Evolutionary conservation across 2,329 filamentous ascomycete genomes (phyloP).

Genomic region (Fusarium sacchari): DNA sequence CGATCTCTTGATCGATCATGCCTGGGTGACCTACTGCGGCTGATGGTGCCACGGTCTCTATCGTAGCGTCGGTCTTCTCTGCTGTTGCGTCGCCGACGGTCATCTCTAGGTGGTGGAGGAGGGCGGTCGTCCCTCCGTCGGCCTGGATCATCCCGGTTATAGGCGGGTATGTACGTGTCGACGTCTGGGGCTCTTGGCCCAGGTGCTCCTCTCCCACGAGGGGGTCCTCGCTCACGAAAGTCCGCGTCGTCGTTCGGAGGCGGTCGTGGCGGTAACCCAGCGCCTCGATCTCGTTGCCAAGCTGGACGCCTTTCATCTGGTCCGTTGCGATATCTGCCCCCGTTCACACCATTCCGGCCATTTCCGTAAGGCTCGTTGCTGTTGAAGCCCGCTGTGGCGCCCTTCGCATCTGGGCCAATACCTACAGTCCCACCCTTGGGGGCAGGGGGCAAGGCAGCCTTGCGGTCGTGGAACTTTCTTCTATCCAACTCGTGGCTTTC

Average conservation of each 20-base stretch:
- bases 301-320: conserved; percentile 61
- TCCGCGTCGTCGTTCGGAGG: conserved; percentile 50
- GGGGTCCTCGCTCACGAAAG: conserved; percentile 50
- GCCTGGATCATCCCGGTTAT: conserved; percentile 50
- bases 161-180: conserved; percentile 63
- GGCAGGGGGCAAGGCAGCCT: conserved; percentile 85
- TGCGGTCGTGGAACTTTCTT: conserved; percentile 87
- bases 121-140: conserved; percentile 50
- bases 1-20: conserved; percentile 53
- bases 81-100: conserved; percentile 47
- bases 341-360: conserved; percentile 59
- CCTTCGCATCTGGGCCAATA: conserved; percentile 68
- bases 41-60: conserved; percentile 54
- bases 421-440: conserved; percentile 92
- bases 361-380: conserved; percentile 61
- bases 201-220: conserved; percentile 47
- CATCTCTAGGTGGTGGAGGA: conserved; percentile 38
- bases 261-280: conserved; percentile 59
- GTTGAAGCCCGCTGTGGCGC: conserved; percentile 58
- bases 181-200: conserved; percentile 51
- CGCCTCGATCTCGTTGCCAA: conserved; percentile 64
- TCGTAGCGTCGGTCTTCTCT: conserved; percentile 54
- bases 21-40: conserved; percentile 53
- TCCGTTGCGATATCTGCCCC: conserved; percentile 55
- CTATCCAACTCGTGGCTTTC: conserved; percentile 97